Conservation (phyloP, 2,329 filamentous ascomycete genomes). For the Botrytis squamosa region DNA sequence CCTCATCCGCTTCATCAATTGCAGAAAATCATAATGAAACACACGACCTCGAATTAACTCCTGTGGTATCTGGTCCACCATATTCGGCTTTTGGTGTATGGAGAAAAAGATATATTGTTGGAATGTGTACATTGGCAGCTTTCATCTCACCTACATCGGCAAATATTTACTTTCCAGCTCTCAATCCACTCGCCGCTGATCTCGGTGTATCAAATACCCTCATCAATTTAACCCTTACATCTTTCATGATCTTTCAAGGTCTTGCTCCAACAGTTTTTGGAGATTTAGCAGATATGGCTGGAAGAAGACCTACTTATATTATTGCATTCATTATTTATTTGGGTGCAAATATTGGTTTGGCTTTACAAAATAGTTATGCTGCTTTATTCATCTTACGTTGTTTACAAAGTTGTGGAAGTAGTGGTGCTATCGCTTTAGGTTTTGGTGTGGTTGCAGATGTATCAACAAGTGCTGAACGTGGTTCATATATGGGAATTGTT, state of each 20-base stretch:
- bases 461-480: constrained; percentile 65
- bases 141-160: constrained; percentile 38
- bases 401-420: constrained; percentile 57
- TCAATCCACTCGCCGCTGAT: constrained; percentile 38
- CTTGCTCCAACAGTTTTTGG: constrained; percentile 58
- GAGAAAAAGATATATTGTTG: constrained; percentile 51
- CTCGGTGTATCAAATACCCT: constrained; percentile 36
- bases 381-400: constrained; percentile 56
- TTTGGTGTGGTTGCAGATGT: constrained; percentile 73
- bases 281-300: constrained; percentile 54
- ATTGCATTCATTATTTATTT: constrained; percentile 56
- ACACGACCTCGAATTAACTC: constrained; percentile 36
- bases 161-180: constrained; percentile 39
- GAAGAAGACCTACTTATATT: constrained; percentile 56
- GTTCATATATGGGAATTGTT: constrained; percentile 70
- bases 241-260: constrained; percentile 54
- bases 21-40: constrained; percentile 28
- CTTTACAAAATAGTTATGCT: constrained; percentile 50
- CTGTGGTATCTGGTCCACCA: constrained; percentile 34
- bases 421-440: constrained; percentile 63
- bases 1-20: constrained; percentile 24
- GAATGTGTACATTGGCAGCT: constrained; percentile 50
- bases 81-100: constrained; percentile 38
- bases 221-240: constrained; percentile 39
- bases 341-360: constrained; percentile 56